Evolutionary conservation across 2,329 filamentous ascomycete genomes (phyloP).

Genomic region (Colletotrichum limetticola): DNA sequence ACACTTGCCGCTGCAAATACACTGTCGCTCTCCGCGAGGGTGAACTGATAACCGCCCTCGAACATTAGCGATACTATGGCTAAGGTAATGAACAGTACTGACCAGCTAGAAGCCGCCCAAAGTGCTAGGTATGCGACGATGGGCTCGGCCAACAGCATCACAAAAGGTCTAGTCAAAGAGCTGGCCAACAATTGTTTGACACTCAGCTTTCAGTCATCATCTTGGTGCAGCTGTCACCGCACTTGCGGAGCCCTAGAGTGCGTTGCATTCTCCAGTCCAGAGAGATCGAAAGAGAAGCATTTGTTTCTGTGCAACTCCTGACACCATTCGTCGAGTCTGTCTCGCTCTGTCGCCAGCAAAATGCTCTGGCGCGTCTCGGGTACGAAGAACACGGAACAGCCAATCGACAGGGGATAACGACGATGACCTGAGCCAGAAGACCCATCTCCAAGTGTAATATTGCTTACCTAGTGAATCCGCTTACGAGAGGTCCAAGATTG

Average conservation of each 20-base stretch:
- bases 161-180: conserved; percentile 70
- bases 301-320: too few relatives aligned
- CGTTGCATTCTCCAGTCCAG: too few relatives aligned
- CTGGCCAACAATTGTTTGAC: conserved; percentile 76
- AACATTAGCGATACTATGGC: conserved; percentile 61
- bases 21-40: conserved; percentile 45
- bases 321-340: too few relatives aligned
- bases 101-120: conserved; percentile 62
- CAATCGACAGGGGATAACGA: conserved; percentile 67
- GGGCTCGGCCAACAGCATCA: conserved; percentile 71
- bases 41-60: conserved; percentile 55
- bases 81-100: conserved; percentile 63
- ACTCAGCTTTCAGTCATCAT: conserved; percentile 56
- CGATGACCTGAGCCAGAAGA: conserved; percentile 69
- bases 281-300: too few relatives aligned
- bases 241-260: too few relatives aligned
- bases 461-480: conserved; percentile 6
- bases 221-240: too few relatives aligned
- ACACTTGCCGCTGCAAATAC: not conserved
- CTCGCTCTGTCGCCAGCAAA: conserved; percentile 49
- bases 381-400: conserved; percentile 76
- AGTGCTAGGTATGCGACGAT: conserved; percentile 67
- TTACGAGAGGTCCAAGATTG: conserved; percentile 43
- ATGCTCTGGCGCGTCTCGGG: conserved; percentile 83
- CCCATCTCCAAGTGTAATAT: conserved; percentile 43